phyloP scores from a whole-genome alignment of 2,329 filamentous ascomycete species.

The Aspergillus sp. region DNA sequence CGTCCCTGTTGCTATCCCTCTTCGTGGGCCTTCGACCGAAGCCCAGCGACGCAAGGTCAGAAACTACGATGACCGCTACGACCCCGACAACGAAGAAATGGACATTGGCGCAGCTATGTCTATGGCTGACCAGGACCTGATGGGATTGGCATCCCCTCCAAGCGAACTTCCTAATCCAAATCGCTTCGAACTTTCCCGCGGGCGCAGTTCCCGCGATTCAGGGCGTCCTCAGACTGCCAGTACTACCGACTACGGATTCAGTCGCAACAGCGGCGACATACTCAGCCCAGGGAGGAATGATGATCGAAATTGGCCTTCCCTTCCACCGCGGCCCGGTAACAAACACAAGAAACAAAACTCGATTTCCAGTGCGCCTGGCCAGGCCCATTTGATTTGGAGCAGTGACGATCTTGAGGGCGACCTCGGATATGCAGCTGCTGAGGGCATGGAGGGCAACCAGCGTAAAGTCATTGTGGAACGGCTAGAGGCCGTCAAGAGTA shows the following conservation, averaged over 20 bases:
- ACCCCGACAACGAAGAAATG: constrained; percentile 77
- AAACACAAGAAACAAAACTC: constrained; percentile 43
- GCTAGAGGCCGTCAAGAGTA: constrained; percentile 91
- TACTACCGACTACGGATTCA: constrained; percentile 37
- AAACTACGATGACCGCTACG: constrained; percentile 41
- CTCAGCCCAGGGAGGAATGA: constrained; percentile 39
- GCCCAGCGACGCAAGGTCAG: constrained; percentile 69
- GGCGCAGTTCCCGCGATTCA: constrained; percentile 43
- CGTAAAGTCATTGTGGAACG: constrained; percentile 96
- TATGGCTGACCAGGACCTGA: constrained; percentile 67
- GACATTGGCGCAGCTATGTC: constrained; percentile 79
- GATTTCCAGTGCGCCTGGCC: constrained; percentile 44
- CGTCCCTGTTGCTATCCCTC: constrained; percentile 88
- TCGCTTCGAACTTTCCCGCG: constrained; percentile 69
- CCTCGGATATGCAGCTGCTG: constrained; percentile 89
- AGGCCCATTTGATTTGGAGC: constrained; percentile 55
- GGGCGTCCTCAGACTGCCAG: constrained; percentile 39
- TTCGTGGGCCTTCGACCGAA: constrained; percentile 84
- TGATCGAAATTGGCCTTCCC: constrained; percentile 42
- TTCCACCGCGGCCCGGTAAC: constrained; percentile 38
- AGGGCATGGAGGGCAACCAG: constrained; percentile 88
- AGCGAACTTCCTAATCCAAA: constrained; percentile 74
- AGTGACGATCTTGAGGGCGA: constrained; percentile 87
- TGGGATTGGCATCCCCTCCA: constrained; percentile 63
- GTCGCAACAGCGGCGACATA: constrained; percentile 36